A percentile compares a stretch with the other conserved stretches of the same genome.
Evolutionary conservation across 2,329 filamentous ascomycete species (phyloP).

Genomic region (Albifimbria verrucaria): DNA sequence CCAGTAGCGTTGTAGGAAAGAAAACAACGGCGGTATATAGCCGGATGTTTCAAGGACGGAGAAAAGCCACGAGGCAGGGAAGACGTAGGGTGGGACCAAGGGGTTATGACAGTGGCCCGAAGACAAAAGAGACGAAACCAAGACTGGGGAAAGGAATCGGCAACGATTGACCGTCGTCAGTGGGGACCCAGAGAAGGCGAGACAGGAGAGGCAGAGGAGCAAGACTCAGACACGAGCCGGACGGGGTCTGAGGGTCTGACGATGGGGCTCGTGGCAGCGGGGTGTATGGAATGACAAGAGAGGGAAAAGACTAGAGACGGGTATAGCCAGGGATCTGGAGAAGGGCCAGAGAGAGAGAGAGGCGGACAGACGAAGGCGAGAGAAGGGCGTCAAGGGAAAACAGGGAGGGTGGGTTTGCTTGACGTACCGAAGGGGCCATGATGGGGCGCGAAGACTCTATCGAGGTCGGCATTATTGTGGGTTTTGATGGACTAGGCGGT

Average conservation of each 20-base stretch:
- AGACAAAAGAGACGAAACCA: constrained; percentile 5
- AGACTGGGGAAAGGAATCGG: constrained; percentile 4
- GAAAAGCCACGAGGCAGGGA: not conserved
- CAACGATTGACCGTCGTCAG: no score
- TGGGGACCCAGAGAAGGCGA: no score
- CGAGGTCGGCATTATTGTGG: constrained; percentile 50
- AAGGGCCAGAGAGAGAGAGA: constrained; percentile 4
- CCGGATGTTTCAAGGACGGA: not conserved
- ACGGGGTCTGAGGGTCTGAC: not conserved
- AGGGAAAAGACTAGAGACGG: no score
- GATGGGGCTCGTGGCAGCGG: no score
- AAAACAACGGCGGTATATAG: not conserved
- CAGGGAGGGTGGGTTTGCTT: constrained; percentile 3
- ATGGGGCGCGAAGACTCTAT: constrained; percentile 59
- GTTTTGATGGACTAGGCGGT: not conserved
- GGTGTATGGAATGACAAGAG: no score
- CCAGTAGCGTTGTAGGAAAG: constrained; percentile 1
- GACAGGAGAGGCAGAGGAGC: constrained; percentile 3
- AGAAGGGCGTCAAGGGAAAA: constrained; percentile 3
- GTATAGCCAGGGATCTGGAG: constrained; percentile 1
- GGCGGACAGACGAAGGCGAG: no score
- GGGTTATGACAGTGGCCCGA: not conserved
- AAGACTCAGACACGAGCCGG: constrained; percentile 2
- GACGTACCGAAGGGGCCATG: constrained; percentile 60
- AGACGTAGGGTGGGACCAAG: not conserved